phyloP scores from a whole-genome alignment of 306 rosid genomes.

The Rubus parviflorus region DNA sequence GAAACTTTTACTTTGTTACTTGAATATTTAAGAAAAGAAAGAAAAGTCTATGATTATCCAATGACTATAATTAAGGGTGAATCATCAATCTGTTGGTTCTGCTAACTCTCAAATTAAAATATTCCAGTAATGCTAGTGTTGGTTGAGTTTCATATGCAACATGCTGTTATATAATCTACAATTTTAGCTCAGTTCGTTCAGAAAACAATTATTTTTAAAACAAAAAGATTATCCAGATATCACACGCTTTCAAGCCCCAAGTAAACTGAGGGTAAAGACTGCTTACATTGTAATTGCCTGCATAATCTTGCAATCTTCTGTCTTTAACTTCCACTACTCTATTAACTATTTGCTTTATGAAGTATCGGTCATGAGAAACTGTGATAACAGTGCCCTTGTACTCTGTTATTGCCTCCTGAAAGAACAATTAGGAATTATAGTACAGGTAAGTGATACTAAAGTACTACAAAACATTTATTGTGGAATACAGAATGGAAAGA shows the following conservation, averaged over 20 bases:
- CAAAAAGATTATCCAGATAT: not conserved
- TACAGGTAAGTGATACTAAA: conserved; percentile 9
- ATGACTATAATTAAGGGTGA: not conserved
- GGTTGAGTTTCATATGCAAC: not conserved
- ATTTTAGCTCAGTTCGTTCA: not conserved
- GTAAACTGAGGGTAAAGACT: not conserved
- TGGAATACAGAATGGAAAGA: conserved; percentile 10
- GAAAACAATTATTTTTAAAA: too few species aligned
- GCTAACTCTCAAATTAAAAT: not conserved
- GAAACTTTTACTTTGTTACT: not conserved
- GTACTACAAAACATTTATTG: not conserved
- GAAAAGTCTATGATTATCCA: not conserved
- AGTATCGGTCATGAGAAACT: conserved; percentile 95
- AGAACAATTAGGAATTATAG: conserved; percentile 26
- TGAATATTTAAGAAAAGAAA: not conserved
- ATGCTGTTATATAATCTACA: not conserved
- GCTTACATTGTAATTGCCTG: conserved; percentile 91
- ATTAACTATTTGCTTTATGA: conserved; percentile 88
- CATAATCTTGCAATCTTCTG: conserved; percentile 76
- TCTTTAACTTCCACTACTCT: conserved; percentile 87
- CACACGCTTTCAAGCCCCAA: not conserved
- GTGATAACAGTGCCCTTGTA: conserved; percentile 86
- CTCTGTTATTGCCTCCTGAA: conserved; percentile 85
- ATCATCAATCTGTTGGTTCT: not conserved
- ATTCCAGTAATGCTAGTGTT: not conserved